Evolutionary conservation across 768 basidiomycete species (phyloP).

Genomic region (Mycena olivaceomarginata): DNA sequence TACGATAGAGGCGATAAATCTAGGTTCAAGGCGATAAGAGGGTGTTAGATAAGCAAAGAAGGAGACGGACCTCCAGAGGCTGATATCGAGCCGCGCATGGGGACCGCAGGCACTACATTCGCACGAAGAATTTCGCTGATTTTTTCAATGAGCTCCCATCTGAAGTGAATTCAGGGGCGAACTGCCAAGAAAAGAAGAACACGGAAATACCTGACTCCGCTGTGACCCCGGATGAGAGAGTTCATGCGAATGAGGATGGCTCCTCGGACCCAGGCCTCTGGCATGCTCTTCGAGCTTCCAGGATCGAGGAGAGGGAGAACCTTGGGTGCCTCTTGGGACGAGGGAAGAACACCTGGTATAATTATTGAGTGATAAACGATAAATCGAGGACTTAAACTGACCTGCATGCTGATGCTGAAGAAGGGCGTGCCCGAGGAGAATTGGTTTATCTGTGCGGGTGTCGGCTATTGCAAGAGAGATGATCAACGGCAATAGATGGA

Average conservation of each 20-base stretch:
- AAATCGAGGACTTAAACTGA: not conserved
- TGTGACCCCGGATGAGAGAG: slow-evolving; percentile 88
- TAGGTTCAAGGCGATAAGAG: slow-evolving; percentile 32
- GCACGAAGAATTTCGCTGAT: slow-evolving; percentile 78
- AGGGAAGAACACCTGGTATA: slow-evolving; percentile 67
- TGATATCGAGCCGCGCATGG: slow-evolving; percentile 85
- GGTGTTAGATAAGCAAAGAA: slow-evolving; percentile 13
- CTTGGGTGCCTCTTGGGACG: slow-evolving; percentile 65
- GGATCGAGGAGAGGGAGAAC: slow-evolving; percentile 83
- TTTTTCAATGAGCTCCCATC: slow-evolving; percentile 84
- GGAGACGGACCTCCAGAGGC: slow-evolving; percentile 79
- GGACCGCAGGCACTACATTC: slow-evolving; percentile 85
- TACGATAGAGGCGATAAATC: slow-evolving; percentile 70
- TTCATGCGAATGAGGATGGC: slow-evolving; percentile 89
- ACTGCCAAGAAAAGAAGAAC: not conserved
- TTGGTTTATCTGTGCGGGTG: slow-evolving; percentile 81
- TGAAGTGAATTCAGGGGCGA: slow-evolving; percentile 35
- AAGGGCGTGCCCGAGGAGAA: slow-evolving; percentile 78
- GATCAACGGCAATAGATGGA: not conserved
- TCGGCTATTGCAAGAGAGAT: slow-evolving; percentile 68
- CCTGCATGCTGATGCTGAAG: slow-evolving; percentile 87
- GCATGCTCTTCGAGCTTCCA: slow-evolving; percentile 82
- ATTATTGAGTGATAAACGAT: not conserved
- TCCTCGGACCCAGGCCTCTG: slow-evolving; percentile 91
- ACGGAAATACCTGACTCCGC: slow-evolving; percentile 70